These are phyloP conservation scores for Daldinia sp. DNA, from an alignment of 2,329 filamentous ascomycete genomes.

Conservation along the genomic window DNA sequence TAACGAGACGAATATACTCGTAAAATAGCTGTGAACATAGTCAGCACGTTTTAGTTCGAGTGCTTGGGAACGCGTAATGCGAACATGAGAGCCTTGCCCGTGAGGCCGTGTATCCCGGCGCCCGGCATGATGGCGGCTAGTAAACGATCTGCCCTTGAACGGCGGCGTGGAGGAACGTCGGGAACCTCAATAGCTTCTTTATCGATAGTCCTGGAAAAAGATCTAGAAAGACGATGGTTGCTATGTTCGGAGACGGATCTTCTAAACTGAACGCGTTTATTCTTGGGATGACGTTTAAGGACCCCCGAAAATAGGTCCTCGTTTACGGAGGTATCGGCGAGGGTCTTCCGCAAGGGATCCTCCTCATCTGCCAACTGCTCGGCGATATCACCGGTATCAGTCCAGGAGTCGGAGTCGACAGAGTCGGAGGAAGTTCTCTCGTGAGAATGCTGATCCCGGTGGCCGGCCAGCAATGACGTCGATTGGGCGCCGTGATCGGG, in stretches of 20 bases:
- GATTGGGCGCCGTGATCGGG: constrained; percentile 57
- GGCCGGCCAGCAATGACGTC: constrained; percentile 61
- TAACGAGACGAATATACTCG: constrained; percentile 88
- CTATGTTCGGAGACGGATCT: constrained; percentile 58
- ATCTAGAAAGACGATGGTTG: constrained; percentile 50
- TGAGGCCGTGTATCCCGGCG: constrained; percentile 86
- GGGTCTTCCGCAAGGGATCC: constrained; percentile 80
- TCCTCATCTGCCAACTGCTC: constrained; percentile 88
- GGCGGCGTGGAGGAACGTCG: constrained; percentile 70
- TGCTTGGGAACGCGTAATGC: constrained; percentile 44
- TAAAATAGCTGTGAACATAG: constrained; percentile 79
- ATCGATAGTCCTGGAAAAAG: constrained; percentile 61
- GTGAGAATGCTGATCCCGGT: constrained; percentile 58
- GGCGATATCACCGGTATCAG: constrained; percentile 93
- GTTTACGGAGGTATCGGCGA: constrained; percentile 73
- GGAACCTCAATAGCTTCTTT: constrained; percentile 89
- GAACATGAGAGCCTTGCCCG: constrained; percentile 93
- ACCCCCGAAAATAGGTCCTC: constrained; percentile 68
- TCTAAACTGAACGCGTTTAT: constrained; percentile 78
- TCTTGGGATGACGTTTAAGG: constrained; percentile 59
- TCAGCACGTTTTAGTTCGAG: constrained; percentile 30
- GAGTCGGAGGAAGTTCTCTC: constrained; percentile 63
- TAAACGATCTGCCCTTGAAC: constrained; percentile 75
- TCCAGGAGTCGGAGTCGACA: constrained; percentile 81
- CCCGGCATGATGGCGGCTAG: constrained; percentile 89